A percentile compares a stretch with the other conserved stretches of the same genome.
Evolutionary conservation across 805 yeast genomes (phyloP).

Genomic region (Kuraishia molischiana): DNA sequence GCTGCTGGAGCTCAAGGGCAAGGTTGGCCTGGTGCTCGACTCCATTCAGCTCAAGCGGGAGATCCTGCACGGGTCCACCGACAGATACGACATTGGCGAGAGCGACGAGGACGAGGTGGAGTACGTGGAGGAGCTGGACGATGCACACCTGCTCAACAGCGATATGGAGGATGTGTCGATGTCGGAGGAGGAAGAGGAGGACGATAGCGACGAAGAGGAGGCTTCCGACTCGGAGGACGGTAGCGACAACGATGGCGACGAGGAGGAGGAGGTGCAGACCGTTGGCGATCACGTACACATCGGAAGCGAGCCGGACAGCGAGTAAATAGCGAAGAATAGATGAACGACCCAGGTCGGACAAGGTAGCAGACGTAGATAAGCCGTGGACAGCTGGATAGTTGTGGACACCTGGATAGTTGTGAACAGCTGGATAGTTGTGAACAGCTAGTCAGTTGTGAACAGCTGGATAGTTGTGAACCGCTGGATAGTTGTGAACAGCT

Average conservation of each 20-base stretch:
- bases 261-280: slow-evolving; percentile 1
- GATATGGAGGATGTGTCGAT: slow-evolving; percentile 8
- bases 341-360: too few species aligned
- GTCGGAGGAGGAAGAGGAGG: slow-evolving; percentile 15
- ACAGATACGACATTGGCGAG: slow-evolving; percentile 17
- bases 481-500: too few species aligned
- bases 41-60: slow-evolving; percentile 31
- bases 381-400: too few species aligned
- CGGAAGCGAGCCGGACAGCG: background rate
- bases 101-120: slow-evolving; percentile 41
- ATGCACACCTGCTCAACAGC: slow-evolving; percentile 23
- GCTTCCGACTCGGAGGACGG: slow-evolving; percentile 12
- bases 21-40: slow-evolving; percentile 35
- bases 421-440: too few species aligned
- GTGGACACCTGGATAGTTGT: too few species aligned
- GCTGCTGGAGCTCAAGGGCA: slow-evolving; percentile 40
- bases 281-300: background rate
- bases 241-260: slow-evolving; percentile 11
- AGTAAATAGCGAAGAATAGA: background rate
- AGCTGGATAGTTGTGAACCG: too few species aligned
- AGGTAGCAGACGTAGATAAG: too few species aligned
- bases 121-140: slow-evolving; percentile 60
- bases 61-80: slow-evolving; percentile 17
- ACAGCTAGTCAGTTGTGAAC: too few species aligned
- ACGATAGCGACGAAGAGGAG: slow-evolving; percentile 11